These are phyloP conservation scores for Globisporangium paddicum DNA, from an alignment of 352 stramenopile species.

Conservation along the genomic window DNA sequence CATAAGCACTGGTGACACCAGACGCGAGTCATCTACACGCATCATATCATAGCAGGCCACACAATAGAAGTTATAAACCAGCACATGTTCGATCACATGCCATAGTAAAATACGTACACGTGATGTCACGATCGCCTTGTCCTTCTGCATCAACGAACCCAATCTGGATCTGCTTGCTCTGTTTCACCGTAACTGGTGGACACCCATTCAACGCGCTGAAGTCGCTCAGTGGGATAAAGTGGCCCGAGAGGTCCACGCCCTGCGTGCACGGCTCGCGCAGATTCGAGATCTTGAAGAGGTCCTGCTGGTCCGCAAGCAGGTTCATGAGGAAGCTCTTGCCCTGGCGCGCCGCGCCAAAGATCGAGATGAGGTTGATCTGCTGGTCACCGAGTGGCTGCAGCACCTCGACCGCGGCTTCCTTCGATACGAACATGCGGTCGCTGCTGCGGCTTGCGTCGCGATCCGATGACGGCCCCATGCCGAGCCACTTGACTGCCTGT, in stretches of 20 bases:
- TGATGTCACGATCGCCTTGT: conserved; percentile 83
- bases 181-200: conserved; percentile 22
- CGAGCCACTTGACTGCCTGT: conserved; percentile 82
- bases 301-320: conserved; percentile 78
- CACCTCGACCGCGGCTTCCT: conserved; percentile 50
- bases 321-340: conserved; percentile 89
- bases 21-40: conserved; percentile 60
- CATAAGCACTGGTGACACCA: conserved; percentile 82
- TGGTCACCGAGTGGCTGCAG: conserved; percentile 58
- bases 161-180: conserved; percentile 48
- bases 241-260: conserved; percentile 74
- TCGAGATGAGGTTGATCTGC: conserved; percentile 78
- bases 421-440: conserved; percentile 70
- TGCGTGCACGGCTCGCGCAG: conserved; percentile 82
- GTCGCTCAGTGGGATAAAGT: conserved; percentile 60
- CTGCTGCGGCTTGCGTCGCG: conserved; percentile 23
- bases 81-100: not conserved
- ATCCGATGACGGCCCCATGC: conserved; percentile 39
- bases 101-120: conserved; percentile 33
- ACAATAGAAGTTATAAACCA: not conserved
- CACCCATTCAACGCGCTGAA: conserved; percentile 78
- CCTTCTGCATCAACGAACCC: conserved; percentile 85
- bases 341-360: conserved; percentile 80
- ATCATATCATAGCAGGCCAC: conserved; percentile 3
- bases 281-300: conserved; percentile 87